Conservation (phyloP, 345 rosid genomes). For the Hibiscus tridactylites region DNA sequence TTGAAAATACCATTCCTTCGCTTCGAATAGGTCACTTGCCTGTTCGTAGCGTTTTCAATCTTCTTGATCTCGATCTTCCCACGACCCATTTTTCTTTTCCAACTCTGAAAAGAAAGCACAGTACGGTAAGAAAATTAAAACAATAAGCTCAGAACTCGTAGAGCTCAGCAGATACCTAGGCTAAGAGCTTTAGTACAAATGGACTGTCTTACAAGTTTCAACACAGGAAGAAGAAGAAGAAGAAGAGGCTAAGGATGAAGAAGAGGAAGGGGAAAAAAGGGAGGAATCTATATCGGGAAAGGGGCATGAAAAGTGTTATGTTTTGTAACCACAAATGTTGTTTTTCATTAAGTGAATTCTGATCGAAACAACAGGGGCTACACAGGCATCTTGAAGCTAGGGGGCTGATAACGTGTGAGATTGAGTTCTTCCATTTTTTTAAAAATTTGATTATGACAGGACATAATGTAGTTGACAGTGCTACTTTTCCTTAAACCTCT, state of each 20-base stretch:
- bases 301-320: neutral
- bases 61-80: slow-evolving; percentile 59
- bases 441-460: neutral
- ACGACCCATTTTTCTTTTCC: slow-evolving; percentile 32
- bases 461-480: neutral
- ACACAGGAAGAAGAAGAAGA: neutral
- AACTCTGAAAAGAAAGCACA: too few species aligned
- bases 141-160: too few species aligned
- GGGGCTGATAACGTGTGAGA: slow-evolving; percentile 11
- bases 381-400: neutral
- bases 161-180: neutral
- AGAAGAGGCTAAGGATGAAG: neutral
- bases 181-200: neutral
- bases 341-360: neutral
- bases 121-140: too few species aligned
- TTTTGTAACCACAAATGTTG: slow-evolving; percentile 9
- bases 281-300: slow-evolving; percentile 5
- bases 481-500: neutral
- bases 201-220: neutral
- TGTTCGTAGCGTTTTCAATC: slow-evolving; percentile 53
- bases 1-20: slow-evolving; percentile 51
- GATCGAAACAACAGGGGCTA: neutral
- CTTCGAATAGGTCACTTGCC: slow-evolving; percentile 64
- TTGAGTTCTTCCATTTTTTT: neutral
- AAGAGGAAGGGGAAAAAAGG: neutral